Base-by-base conservation (phyloP, 2,329 filamentous ascomycete genomes). In the Fusarium hostae region DNA sequence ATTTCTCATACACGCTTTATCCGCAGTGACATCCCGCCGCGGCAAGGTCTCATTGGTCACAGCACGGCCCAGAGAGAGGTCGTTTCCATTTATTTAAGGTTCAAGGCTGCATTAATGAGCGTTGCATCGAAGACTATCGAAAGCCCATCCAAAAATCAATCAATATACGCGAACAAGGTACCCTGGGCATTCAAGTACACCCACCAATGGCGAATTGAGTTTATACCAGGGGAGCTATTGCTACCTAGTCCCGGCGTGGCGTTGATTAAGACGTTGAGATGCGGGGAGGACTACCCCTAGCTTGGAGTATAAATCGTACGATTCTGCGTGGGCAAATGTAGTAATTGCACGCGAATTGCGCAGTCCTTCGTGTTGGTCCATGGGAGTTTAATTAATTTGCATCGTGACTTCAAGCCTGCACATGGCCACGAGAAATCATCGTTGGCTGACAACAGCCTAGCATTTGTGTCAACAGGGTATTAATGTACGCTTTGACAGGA, bases 261-360 rank as follows among this genome's bases (percentile, higher is more conserved):
- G 40, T 11, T 35, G 22, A 13, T 16, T 26, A 24, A 45, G n/a
- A 24, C 52, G 41, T 56, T 54, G 34, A 22, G 34, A 32, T 32
- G 44, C 26, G 48, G 63, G 63, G 39, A 47, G 32, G 43, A 50
- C 58, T 37, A 44, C 20, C 32, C 32, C 30, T 67, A 45, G 55
- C 55, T 13, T 43, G 8, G 13, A 37, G 22, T 22, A 45, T 47
- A 32, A 50, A 57, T 67, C 63, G 40, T 47, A 48, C 39, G 65
- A 56, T 39, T 47, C 13, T 41, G 20, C n/a, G 45, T 30, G 47
- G 35, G 13, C 24, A 50, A 34, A 50, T 44, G 6, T 3, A 26
- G 9, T 6, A 15, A 15, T 35, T 34, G 18, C 12, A 10, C 6
- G 48, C 22, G 30, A 37, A 15, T 9, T 26, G 11, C 12, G n/a